A percentile compares a stretch with the other conserved stretches of the same genome.
These are phyloP conservation scores for Linnemannia zychae DNA, from an alignment of 192 early-diverging fungal species.

Conservation along the genomic window DNA sequence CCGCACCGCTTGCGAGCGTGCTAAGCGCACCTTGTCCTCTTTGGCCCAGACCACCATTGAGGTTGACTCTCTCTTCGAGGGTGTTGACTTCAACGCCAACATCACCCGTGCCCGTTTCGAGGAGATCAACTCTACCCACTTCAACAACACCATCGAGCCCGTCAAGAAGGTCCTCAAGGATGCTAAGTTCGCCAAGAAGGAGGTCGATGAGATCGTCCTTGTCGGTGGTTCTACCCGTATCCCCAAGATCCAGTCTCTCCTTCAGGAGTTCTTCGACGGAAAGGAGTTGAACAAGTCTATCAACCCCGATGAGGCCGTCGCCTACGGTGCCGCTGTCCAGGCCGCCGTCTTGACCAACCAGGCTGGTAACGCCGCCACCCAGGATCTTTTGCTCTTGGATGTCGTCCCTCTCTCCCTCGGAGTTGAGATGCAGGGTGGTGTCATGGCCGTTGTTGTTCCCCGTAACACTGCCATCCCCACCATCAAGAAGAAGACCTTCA, in stretches of 20 bases:
- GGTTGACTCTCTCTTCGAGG: slow-evolving; percentile 90
- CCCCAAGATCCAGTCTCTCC: slow-evolving; percentile 89
- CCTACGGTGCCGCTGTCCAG: slow-evolving; percentile 94
- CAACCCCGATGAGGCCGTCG: slow-evolving; percentile 97
- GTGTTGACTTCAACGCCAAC: slow-evolving; percentile 88
- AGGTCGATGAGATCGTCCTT: slow-evolving; percentile 85
- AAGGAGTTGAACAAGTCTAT: slow-evolving; percentile 89
- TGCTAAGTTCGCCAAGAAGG: slow-evolving; percentile 80
- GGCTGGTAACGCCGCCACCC: slow-evolving; percentile 66
- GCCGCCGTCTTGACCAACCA: slow-evolving; percentile 82
- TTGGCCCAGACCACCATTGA: slow-evolving; percentile 88
- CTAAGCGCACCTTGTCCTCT: slow-evolving; percentile 95
- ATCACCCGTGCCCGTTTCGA: slow-evolving; percentile 97
- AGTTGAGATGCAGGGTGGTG: slow-evolving; percentile 86
- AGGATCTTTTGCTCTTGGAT: slow-evolving; percentile 83
- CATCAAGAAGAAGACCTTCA: slow-evolving; percentile 83
- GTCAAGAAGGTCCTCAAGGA: slow-evolving; percentile 94
- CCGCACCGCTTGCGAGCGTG: slow-evolving; percentile 92
- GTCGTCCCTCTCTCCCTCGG: slow-evolving; percentile 88
- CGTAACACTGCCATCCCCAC: slow-evolving; percentile 87
- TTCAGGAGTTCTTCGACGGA: slow-evolving; percentile 84
- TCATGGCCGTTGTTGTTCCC: slow-evolving; percentile 85
- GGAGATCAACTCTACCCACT: slow-evolving; percentile 90
- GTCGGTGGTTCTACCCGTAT: slow-evolving; percentile 95
- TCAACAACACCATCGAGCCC: slow-evolving; percentile 92